Conservation (phyloP, 495 filamentous ascomycete genomes). For the Penicillium egyptiacum region DNA sequence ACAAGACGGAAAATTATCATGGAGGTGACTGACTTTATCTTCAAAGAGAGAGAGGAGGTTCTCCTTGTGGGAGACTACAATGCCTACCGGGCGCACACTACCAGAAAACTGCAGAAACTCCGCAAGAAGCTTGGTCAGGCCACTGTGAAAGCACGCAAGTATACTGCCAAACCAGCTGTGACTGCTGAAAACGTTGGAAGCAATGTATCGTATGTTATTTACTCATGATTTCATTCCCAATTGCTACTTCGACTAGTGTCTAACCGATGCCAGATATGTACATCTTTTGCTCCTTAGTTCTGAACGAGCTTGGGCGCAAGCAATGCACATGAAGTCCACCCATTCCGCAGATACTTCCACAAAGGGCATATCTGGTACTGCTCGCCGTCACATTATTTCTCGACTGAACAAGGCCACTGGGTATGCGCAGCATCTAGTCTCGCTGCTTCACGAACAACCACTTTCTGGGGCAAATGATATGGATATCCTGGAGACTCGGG, state of each 20-base stretch:
- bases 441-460: slow-evolving; percentile 58
- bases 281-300: slow-evolving; percentile 78
- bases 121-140: slow-evolving; percentile 81
- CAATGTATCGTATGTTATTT: slow-evolving; percentile 67
- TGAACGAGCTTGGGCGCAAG: slow-evolving; percentile 95
- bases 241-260: slow-evolving; percentile 1
- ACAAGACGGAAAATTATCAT: slow-evolving; percentile 46
- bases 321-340: slow-evolving; percentile 86
- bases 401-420: slow-evolving; percentile 75
- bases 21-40: slow-evolving; percentile 87
- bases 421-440: slow-evolving; percentile 66
- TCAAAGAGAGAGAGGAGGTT: slow-evolving; percentile 72
- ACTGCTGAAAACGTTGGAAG: slow-evolving; percentile 73
- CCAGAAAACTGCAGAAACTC: slow-evolving; percentile 76
- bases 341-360: slow-evolving; percentile 71
- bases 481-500: slow-evolving; percentile 82
- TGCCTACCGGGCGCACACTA: slow-evolving; percentile 77
- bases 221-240: too few species aligned
- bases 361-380: slow-evolving; percentile 73
- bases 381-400: slow-evolving; percentile 83
- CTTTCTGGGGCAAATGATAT: slow-evolving; percentile 62
- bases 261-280: slow-evolving; percentile 58
- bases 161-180: slow-evolving; percentile 66
- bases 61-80: slow-evolving; percentile 86
- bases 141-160: slow-evolving; percentile 82